A percentile compares a stretch with the other conserved stretches of the same genome.
Evolutionary conservation across 108 stramenopile genomes (phyloP).

Genomic region (Nitzschia inconspicua): DNA sequence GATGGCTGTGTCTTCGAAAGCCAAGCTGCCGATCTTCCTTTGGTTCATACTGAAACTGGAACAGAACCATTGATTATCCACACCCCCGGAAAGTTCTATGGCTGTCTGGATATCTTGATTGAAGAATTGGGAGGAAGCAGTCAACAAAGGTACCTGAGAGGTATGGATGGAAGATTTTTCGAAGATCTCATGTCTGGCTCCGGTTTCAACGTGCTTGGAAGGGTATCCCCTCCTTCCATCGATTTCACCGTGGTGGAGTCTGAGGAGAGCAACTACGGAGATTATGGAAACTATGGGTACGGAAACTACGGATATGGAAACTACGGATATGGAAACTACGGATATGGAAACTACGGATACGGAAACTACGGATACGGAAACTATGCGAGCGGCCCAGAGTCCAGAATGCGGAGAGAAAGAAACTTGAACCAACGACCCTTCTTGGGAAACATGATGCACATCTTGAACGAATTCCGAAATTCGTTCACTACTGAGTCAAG

Average conservation of each 20-base stretch:
- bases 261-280: neutral
- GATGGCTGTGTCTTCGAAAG: constrained; percentile 18
- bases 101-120: constrained; percentile 17
- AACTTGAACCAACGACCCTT: no score
- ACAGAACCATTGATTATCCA: constrained; percentile 13
- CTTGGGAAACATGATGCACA: no score
- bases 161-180: no score
- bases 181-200: no score
- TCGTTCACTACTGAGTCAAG: no score
- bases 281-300: neutral
- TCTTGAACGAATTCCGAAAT: no score
- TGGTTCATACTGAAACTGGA: neutral
- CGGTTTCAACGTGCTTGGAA: no score
- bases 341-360: neutral
- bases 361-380: neutral
- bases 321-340: neutral
- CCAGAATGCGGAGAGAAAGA: no score
- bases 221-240: no score
- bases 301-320: neutral
- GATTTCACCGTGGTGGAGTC: neutral
- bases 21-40: neutral
- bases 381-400: no score
- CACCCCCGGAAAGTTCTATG: constrained; percentile 26
- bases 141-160: constrained; percentile 14
- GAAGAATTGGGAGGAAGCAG: constrained; percentile 17